Base-by-base conservation (phyloP, 352 stramenopile genomes). In the Globisporangium emineosum region DNA sequence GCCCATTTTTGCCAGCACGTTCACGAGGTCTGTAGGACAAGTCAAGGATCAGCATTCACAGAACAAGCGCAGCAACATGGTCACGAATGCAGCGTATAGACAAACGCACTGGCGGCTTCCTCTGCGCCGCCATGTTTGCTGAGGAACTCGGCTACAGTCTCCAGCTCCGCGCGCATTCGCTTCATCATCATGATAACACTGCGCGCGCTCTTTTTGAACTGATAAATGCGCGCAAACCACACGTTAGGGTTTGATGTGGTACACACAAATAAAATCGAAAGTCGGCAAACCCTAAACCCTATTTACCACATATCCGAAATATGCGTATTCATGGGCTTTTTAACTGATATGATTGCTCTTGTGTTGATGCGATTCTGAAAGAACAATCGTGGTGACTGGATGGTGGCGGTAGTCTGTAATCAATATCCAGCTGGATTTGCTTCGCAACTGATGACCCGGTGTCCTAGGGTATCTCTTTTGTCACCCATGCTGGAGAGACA, bases 81-180 rank as follows among this genome's bases (percentile, higher is more conserved):
- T 12, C 12, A 5, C 13, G 3, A 17, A 42, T 42, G 35, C 15
- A 35, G 10, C 19, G 29, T 2, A 35, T 23, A 30, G 12, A 8
- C 5, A 13, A 5, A 42, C 42, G 65, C 62, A 88, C 79, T 70
- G 21, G 76, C 76, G 42, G 71, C 62, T 25, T 70, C 69, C 40
- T 84, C 68, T 21, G 81, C 51, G 17, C 75, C 77, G 47, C 77
- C 79, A 56, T 78, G 81, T 57, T 66, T 69, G 56, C 73, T 67
- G 55, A 88, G 57, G 63, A 85, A 88, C 60, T 86, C 75, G 60
- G 75, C 76, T n/a, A 83, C 81, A 3, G 68, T 64, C 57, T 86
- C 75, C 19, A 86, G 54, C 21, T 75, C 73, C 1, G 57, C 68
- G 35, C 53, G 75, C 79, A 86, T 86, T 40, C 15, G 25, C 55